A percentile compares a stretch with the other conserved stretches of the same genome.
phyloP scores from a whole-genome alignment of 352 stramenopile genomes.

The Phytopythium chamaehyphon region DNA sequence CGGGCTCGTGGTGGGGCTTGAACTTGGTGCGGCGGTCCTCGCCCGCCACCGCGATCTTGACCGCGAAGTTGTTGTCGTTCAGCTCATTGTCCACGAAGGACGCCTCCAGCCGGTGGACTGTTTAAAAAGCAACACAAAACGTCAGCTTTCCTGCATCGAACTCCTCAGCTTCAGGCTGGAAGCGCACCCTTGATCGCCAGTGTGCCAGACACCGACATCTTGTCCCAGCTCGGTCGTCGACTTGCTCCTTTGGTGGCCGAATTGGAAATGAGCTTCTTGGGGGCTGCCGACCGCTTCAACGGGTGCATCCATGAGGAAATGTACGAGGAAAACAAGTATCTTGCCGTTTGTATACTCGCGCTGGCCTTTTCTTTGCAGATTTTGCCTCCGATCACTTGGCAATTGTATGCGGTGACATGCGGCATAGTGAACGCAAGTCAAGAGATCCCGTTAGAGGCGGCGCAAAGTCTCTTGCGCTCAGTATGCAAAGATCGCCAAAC shows the following conservation, averaged over 20 bases:
- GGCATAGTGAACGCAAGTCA: background rate
- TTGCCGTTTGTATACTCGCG: no score
- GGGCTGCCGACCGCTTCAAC: background rate
- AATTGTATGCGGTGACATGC: conserved; percentile 1
- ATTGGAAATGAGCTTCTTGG: conserved; percentile 30
- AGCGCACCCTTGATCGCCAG: conserved; percentile 37
- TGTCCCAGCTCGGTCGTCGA: conserved; percentile 16
- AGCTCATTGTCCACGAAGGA: conserved; percentile 17
- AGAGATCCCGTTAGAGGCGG: background rate
- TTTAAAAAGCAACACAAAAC: conserved; percentile 1
- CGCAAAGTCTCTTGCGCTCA: conserved; percentile 8
- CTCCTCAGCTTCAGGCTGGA: no score
- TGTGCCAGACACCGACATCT: conserved; percentile 41
- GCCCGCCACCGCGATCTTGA: conserved; percentile 20
- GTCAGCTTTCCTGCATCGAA: no score
- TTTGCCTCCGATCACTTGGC: background rate
- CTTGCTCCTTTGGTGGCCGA: conserved; percentile 25
- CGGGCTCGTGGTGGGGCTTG: conserved; percentile 11
- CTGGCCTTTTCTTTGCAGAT: background rate
- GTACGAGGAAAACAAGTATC: no score
- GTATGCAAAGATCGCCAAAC: conserved; percentile 10
- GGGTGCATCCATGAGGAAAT: background rate
- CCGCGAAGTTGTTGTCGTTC: conserved; percentile 17
- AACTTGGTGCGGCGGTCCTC: conserved; percentile 20
- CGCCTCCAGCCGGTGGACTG: conserved; percentile 30